Evolutionary conservation across 768 basidiomycete genomes (phyloP).

Genomic region (Mycena chlorophos): DNA sequence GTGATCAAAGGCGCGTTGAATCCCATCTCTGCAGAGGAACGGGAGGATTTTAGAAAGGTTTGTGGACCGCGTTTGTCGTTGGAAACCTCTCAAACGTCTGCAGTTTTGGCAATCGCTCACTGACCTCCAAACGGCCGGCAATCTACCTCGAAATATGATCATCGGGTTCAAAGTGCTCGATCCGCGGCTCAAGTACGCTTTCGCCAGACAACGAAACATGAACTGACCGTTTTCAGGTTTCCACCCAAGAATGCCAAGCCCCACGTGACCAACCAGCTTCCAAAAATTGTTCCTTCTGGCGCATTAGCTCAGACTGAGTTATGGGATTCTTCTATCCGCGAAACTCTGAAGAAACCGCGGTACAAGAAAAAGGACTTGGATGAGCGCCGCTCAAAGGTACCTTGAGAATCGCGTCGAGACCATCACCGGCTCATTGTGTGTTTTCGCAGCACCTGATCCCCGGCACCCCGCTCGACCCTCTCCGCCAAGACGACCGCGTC

Average conservation of each 20-base stretch:
- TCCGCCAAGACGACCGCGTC: constrained; percentile 77
- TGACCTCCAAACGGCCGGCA: constrained; percentile 62
- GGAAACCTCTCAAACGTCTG: background rate
- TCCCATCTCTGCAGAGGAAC: constrained; percentile 47
- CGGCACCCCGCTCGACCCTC: constrained; percentile 66
- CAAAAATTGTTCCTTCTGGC: constrained; percentile 53
- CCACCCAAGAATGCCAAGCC: constrained; percentile 76
- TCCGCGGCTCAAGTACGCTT: constrained; percentile 76
- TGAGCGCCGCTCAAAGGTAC: constrained; percentile 72
- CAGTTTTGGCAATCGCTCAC: constrained; percentile 71
- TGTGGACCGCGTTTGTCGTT: background rate
- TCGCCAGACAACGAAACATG: background rate
- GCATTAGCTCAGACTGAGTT: constrained; percentile 65
- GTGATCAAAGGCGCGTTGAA: constrained; percentile 66
- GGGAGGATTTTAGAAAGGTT: constrained; percentile 63
- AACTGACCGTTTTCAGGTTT: constrained; percentile 50
- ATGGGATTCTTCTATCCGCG: constrained; percentile 66
- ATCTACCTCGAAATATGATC: constrained; percentile 71
- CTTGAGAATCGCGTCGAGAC: too few species aligned
- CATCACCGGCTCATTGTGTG: background rate
- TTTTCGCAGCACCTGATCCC: constrained; percentile 66
- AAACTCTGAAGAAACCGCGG: constrained; percentile 54
- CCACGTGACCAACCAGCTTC: constrained; percentile 27
- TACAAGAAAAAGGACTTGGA: constrained; percentile 88
- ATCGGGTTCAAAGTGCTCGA: constrained; percentile 81